Base-by-base conservation (phyloP, 2,329 filamentous ascomycete genomes). In the Fusarium armeniacum region DNA sequence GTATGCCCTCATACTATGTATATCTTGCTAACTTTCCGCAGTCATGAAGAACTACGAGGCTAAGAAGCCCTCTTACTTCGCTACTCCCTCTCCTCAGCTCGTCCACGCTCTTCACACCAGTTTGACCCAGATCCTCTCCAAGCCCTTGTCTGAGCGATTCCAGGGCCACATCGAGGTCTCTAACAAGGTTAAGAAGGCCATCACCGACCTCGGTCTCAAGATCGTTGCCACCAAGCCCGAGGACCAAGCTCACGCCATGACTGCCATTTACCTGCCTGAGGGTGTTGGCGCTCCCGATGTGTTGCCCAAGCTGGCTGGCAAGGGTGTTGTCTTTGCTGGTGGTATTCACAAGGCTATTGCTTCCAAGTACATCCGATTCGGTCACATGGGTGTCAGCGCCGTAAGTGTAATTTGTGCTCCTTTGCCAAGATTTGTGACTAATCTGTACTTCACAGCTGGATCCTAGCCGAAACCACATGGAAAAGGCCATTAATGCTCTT, bases 21-120 rank as follows among this genome's bases (percentile, higher is more conserved):
- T 51, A 36, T 22, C 20, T 30, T 50, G 44, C 70, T 76, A 54
- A 76, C 62, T 22, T 24, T 20, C 13, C 18, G 16, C 28, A 93
- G 91, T 99, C 81, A 98, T 99, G 95, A 90, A 96, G 83, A 98
- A 98, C 83, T 99, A 99, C 82, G 96, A 99, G 84, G 93, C 93
- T 70, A 93, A 94, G 85, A 99, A 98, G 84, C 89, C 96, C 38
- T 97, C 94, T 3, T 99, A 99, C 85, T 99, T 99, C 78, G 96
- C 96, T 38, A 99, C 96, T 2, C 96, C 96, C 1, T 94, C 94
- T 6, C 96, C 96, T 16, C 96, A 99, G 82, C 89, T 99, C 52
- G 86, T 99, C 73, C 95, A 92, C 81, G 96, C 96, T 49, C 88
- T 99, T 36, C 91, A 99, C 86, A 97, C 94, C 11, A 88, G 94